Evolutionary conservation across 192 early-diverging fungal species (phyloP), one percentile per base, ranked within the genome.

Genomic region (Mortierella alpina): DNA sequence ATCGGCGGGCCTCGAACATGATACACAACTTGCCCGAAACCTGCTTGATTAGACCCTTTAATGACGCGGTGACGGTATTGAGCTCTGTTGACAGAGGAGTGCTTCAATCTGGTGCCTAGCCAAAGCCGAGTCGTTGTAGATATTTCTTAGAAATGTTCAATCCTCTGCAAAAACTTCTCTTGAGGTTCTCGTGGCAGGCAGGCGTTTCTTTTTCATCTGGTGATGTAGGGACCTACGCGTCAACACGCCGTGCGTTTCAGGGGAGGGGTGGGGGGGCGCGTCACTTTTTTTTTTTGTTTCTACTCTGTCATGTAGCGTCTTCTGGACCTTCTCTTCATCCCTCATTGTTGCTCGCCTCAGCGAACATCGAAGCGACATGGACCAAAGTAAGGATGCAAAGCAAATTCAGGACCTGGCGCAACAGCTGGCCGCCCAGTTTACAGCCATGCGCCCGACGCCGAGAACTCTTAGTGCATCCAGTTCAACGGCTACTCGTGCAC

Each of bases 351-450:
- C 31, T 9, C 54, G 15, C 20, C 7, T 23, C 18, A 56, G 31
- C 22, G 22, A 56, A 31, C 4, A 2, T 55, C 54, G 50, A 20
- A 60, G 22, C 53, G 18, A 66, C 66, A 67, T 13, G 17, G 20
- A 66, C 41, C 55, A 50, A 55, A 55, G 39, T 41, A 63, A 63
- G 31, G 22, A 72, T 54, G 52, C 42, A 11, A 22, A 58, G 40
- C 51, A 64, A 7, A 57, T 72, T 58, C 51, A 58, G 22, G 51
- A 57, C 5, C 53, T 72, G 40, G 70, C 70, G 20, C 70, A 56
- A 10, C 70, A 72, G 41, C 61, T 72, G 14, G 53, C 70, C 6
- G 48, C 23, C 7, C 70, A 64, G 31, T 64, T 72, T 49, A 23
- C 41, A 9, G n/a, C 52, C 6, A 64, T 72, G 51, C 62, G 70